Evolutionary conservation across 1,284 basidiomycete genomes (phyloP).

Genomic region (Naganishia sp.): DNA sequence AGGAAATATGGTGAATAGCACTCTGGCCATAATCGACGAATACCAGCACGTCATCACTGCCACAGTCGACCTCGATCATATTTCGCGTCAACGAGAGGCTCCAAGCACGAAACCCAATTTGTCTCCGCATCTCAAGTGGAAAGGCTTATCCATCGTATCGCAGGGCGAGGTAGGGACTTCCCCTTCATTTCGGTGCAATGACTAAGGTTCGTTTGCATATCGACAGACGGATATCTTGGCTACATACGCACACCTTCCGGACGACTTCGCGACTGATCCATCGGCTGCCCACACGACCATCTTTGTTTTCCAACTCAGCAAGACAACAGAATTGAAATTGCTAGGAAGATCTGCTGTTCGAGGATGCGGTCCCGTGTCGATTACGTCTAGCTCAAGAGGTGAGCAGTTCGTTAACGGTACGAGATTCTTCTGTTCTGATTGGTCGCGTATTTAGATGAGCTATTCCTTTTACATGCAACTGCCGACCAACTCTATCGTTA

Average conservation of each 20-base stretch:
- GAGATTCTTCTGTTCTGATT: neutral
- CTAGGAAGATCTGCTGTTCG: constrained; percentile 11
- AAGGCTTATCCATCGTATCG: constrained; percentile 5
- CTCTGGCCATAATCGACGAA: constrained; percentile 10
- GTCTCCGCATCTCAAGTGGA: constrained; percentile 17
- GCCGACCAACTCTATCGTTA: neutral
- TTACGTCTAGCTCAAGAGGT: neutral
- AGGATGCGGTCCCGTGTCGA: constrained; percentile 16
- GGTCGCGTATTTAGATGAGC: neutral
- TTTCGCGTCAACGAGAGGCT: constrained; percentile 12
- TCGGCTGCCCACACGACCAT: constrained; percentile 13
- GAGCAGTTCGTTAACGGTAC: neutral
- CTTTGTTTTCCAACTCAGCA: neutral
- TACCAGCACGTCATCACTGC: neutral
- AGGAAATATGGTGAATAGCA: neutral
- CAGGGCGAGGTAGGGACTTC: constrained; percentile 8
- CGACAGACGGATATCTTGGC: neutral
- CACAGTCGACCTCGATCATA: constrained; percentile 15
- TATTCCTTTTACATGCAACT: constrained; percentile 4
- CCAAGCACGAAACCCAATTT: constrained; percentile 23
- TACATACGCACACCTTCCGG: constrained; percentile 25
- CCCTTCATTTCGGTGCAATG: neutral
- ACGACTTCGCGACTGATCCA: constrained; percentile 6
- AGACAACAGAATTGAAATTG: constrained; percentile 7
- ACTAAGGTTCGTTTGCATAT: neutral